Base-by-base conservation (phyloP, 495 filamentous ascomycete species). In the Tuber indicum region DNA sequence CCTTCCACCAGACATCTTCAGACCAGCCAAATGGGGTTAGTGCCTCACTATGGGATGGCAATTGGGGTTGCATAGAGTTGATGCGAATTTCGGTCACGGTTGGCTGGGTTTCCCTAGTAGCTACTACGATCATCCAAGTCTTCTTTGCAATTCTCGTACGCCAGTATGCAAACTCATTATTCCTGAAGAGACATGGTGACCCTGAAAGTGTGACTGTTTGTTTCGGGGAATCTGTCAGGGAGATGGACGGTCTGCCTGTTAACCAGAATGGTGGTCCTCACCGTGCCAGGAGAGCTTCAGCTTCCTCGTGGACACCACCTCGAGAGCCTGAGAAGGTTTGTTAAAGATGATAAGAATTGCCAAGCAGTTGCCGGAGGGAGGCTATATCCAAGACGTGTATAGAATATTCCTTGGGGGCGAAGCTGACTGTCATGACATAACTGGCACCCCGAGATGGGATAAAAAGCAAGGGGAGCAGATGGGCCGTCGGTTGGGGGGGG, bases 161-260 rank as follows among this genome's bases (percentile, higher is more conserved):
- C 44, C 76, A 79, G 45, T 76, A 79, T 36, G 73, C 77, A 49
- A 80, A 72, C 45, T 80, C 71, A 58, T 39, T 79, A 23, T 80
- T 36, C 58, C 58, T 41, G 76, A 79, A 41, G 70, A 72, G 26
- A 16, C 49, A 41, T 44, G 70, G 26, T 43, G 69, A 75, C 70
- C 72, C 70, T 49, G 44, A 58, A 39, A 73, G 58, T 14, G 58
- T 26, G 26, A 19, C 58, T 36, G 58, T 36, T 66, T 66, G 58
- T 66, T 66, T 32, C 32, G 14, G 58, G 58, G 58, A 36, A 66
- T 12, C 58, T 16, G 5, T 32, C 12, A 36, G 42, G 21, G 72
- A 75, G 36, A 62, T 73, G 45, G 23, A 79, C 46, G 73, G 73
- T 23, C 39, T 12, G 41, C 17, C 41, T 12, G 47, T 45, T 17